Evolutionary conservation across 1,139 yeast species (phyloP).

Genomic region (Waltiozyma sp.): DNA sequence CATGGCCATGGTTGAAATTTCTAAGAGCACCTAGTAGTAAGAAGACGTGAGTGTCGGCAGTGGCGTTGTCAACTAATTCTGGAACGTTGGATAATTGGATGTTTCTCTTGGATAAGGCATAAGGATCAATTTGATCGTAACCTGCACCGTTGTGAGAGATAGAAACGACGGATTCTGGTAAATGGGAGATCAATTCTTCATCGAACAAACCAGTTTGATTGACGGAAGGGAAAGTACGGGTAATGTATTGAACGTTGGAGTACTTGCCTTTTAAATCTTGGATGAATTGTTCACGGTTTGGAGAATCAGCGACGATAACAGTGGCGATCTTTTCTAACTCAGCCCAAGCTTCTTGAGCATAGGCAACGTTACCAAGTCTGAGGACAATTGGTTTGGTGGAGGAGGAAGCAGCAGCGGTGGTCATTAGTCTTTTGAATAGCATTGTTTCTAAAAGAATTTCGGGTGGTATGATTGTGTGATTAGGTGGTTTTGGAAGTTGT

Average conservation of each 20-base stretch:
- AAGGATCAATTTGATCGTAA: slow-evolving; percentile 69
- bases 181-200: slow-evolving; percentile 46
- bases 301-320: slow-evolving; percentile 32
- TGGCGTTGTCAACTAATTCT: slow-evolving; percentile 61
- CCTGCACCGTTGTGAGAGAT: slow-evolving; percentile 89
- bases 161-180: slow-evolving; percentile 54
- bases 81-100: slow-evolving; percentile 71
- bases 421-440: slow-evolving; percentile 1
- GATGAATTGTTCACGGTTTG: slow-evolving; percentile 43
- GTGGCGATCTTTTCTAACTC: slow-evolving; percentile 36
- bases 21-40: slow-evolving; percentile 57
- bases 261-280: slow-evolving; percentile 31
- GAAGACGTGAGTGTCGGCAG: slow-evolving; percentile 72
- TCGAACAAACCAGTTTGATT: slow-evolving; percentile 63
- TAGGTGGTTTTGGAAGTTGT: too few relatives aligned
- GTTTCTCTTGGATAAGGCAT: slow-evolving; percentile 22
- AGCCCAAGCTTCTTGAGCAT: slow-evolving; percentile 49
- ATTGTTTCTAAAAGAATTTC: background rate
- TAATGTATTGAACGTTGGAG: slow-evolving; percentile 35
- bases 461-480: background rate
- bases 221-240: slow-evolving; percentile 41
- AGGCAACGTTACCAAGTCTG: slow-evolving; percentile 42
- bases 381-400: slow-evolving; percentile 40
- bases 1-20: slow-evolving; percentile 42
- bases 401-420: slow-evolving; percentile 2